These are phyloP conservation scores for Verticillium alfalfae DNA, from an alignment of 2,329 filamentous ascomycete species.

Conservation along the genomic window DNA sequence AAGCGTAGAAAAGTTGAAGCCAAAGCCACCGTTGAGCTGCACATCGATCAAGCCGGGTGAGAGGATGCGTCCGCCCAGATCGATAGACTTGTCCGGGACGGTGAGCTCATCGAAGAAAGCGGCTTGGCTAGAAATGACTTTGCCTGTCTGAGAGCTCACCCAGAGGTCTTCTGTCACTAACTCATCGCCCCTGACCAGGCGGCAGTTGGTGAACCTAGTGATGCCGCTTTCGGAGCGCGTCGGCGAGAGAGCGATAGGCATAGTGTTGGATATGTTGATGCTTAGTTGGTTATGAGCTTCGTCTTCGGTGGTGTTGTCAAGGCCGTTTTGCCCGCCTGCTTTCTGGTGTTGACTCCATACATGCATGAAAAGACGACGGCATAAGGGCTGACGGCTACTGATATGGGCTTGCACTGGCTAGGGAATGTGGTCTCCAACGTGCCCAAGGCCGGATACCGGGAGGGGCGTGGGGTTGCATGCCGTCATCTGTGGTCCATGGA, in stretches of 20 bases:
- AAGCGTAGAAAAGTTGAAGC: constrained; percentile 83
- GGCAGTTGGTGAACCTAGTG: constrained; percentile 87
- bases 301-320: constrained; percentile 1
- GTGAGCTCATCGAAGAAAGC: constrained; percentile 63
- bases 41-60: constrained; percentile 85
- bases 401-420: not conserved
- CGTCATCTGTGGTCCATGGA: not conserved
- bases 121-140: constrained; percentile 67
- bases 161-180: constrained; percentile 79
- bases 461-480: not conserved
- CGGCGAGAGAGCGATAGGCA: constrained; percentile 41
- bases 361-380: not conserved
- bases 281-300: constrained; percentile 8
- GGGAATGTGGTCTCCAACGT: not conserved
- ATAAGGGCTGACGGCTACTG: not conserved
- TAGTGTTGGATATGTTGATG: constrained; percentile 22
- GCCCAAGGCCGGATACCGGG: not conserved
- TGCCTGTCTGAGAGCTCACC: constrained; percentile 77
- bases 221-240: constrained; percentile 46
- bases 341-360: constrained; percentile 9
- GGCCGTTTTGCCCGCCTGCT: not conserved
- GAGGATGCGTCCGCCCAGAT: constrained; percentile 78
- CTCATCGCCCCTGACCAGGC: constrained; percentile 61
- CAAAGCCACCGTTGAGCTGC: constrained; percentile 87
- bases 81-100: constrained; percentile 67